phyloP scores from a whole-genome alignment of 23 red algal species.

The Chondrus crispus region DNA sequence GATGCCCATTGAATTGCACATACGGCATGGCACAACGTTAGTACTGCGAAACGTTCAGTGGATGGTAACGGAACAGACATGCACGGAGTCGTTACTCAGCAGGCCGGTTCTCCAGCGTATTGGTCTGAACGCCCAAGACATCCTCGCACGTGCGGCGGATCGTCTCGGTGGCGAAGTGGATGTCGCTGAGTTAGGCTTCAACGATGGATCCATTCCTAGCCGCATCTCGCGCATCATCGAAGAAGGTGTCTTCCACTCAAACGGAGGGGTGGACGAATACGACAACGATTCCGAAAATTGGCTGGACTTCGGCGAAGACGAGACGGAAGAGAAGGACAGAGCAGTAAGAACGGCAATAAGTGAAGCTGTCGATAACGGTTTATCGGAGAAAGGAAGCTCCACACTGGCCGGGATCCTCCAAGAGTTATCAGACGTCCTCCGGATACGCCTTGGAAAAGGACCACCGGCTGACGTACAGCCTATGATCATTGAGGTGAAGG shows the following conservation, averaged over 20 bases:
- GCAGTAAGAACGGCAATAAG: not conserved
- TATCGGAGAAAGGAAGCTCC: not conserved
- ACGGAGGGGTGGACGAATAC: too few species aligned
- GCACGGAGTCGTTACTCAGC: not conserved
- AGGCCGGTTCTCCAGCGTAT: not conserved
- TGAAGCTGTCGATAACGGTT: not conserved
- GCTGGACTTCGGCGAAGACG: not conserved
- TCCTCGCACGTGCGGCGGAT: not conserved
- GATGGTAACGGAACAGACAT: not conserved
- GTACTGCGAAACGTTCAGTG: not conserved
- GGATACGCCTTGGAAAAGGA: not conserved
- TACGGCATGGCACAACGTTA: slow-evolving; percentile 2
- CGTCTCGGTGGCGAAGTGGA: not conserved
- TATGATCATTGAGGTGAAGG: not conserved
- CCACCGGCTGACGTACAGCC: slow-evolving; percentile 6
- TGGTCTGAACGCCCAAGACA: not conserved
- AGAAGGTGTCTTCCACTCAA: not conserved
- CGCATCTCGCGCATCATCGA: not conserved
- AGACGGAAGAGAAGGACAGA: not conserved
- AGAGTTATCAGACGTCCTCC: slow-evolving; percentile 8
- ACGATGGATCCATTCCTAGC: too few species aligned
- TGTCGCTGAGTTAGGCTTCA: too few species aligned
- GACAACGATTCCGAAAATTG: not conserved
- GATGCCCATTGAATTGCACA: not conserved
- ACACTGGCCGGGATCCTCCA: not conserved